Evolutionary conservation across 371 early-diverging fungal genomes (phyloP).

Genomic region (Mortierella sp.): DNA sequence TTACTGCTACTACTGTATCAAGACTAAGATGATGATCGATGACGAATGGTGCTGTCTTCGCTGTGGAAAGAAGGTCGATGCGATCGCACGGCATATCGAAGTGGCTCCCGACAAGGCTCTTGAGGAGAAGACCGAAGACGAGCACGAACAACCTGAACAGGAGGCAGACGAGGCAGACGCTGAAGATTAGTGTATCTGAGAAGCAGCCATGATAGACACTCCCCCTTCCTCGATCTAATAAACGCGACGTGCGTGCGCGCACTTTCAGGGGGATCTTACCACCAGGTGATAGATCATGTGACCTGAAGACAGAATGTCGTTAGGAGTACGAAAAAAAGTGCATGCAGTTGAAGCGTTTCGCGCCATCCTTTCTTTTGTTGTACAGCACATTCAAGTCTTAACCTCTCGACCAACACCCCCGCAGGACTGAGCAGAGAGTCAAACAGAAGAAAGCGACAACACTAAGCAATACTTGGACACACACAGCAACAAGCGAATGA

Average conservation of each 20-base stretch:
- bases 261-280: neutral
- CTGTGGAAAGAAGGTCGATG: constrained; percentile 77
- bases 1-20: constrained; percentile 93
- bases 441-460: neutral
- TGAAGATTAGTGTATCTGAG: neutral
- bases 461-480: neutral
- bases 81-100: constrained; percentile 59
- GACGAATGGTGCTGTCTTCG: constrained; percentile 84
- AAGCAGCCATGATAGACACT: neutral
- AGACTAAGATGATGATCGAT: constrained; percentile 79
- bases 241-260: neutral
- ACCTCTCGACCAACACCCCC: neutral
- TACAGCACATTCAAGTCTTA: neutral
- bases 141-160: constrained; percentile 13
- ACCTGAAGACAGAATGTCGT: neutral
- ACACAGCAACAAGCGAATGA: constrained; percentile 24
- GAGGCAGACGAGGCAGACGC: neutral
- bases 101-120: constrained; percentile 42
- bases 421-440: neutral
- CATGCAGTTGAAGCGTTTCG: neutral
- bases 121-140: constrained; percentile 18
- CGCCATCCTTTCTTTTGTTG: neutral
- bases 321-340: neutral
- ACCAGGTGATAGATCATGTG: neutral
- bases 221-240: neutral